A percentile compares a stretch with the other conserved stretches of the same genome.
Conservation (phyloP, 2,329 filamentous ascomycete species). For the Aspergillus transmontanensis region DNA sequence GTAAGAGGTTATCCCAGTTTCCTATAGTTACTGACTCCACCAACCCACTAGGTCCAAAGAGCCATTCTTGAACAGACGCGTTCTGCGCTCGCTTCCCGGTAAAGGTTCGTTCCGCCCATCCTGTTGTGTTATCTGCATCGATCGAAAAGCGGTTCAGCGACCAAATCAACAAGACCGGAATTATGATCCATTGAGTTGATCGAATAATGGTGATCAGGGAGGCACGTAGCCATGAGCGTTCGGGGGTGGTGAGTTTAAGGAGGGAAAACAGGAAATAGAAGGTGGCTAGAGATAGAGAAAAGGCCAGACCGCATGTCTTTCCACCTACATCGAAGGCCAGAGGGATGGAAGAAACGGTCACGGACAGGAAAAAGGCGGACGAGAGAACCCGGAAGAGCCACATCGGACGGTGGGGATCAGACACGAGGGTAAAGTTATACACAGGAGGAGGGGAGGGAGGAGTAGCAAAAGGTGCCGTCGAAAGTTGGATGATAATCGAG, state of each 20-base stretch:
- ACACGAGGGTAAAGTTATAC: conserved; percentile 7
- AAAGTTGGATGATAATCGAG: neutral
- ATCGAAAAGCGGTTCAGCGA: conserved; percentile 92
- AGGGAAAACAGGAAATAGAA: conserved; percentile 91
- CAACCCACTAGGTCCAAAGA: conserved; percentile 83
- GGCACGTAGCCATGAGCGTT: conserved; percentile 73
- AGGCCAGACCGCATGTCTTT: conserved; percentile 88
- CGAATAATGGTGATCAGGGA: conserved; percentile 69
- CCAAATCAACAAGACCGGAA: conserved; percentile 89
- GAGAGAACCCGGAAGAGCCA: conserved; percentile 80
- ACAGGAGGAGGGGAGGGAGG: neutral
- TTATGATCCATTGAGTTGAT: conserved; percentile 80
- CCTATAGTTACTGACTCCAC: conserved; percentile 79
- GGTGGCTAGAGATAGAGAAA: conserved; percentile 82
- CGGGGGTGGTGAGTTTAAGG: conserved; percentile 79
- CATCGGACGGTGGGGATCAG: conserved; percentile 56
- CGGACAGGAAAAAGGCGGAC: conserved; percentile 82
- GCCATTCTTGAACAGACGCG: conserved; percentile 75
- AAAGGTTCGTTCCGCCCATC: conserved; percentile 82
- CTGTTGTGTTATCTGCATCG: conserved; percentile 67
- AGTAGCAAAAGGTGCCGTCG: neutral
- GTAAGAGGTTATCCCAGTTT: conserved; percentile 82
- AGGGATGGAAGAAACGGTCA: conserved; percentile 92
- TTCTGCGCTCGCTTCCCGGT: conserved; percentile 64
- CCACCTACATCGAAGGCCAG: conserved; percentile 98